Percentiles rank a stretch among this genome's conserved stretches.
phyloP scores from a whole-genome alignment of 169 alveolate species.

The Cryptosporidium viatorum region DNA sequence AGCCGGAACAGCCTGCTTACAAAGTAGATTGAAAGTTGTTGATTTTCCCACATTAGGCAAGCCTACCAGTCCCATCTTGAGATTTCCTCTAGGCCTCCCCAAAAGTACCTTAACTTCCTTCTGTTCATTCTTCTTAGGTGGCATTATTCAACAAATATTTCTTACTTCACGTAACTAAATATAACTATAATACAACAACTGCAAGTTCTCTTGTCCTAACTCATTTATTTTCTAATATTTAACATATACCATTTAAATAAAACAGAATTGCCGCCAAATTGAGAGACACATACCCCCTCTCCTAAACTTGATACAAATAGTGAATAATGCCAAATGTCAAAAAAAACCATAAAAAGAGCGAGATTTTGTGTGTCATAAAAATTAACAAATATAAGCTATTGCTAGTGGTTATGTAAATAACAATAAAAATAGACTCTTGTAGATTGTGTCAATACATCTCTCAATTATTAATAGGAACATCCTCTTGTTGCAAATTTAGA shows the following conservation, averaged over 20 bases:
- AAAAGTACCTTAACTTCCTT: conserved; percentile 76
- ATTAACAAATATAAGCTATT: neutral
- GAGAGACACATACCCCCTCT: neutral
- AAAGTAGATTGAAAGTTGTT: conserved; percentile 95
- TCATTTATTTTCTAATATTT: neutral
- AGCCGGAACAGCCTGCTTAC: conserved; percentile 95
- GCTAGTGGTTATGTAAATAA: neutral
- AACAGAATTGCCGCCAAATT: neutral
- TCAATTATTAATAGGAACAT: conserved; percentile 56
- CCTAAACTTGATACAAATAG: neutral
- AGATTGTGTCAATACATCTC: neutral
- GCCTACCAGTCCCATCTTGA: conserved; percentile 99
- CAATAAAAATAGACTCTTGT: neutral
- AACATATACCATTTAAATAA: no score
- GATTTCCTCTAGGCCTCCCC: conserved; percentile 87
- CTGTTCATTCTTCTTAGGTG: conserved; percentile 86
- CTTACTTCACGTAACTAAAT: neutral
- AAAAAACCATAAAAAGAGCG: neutral
- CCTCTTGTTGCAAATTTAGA: conserved; percentile 78
- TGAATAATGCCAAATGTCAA: neutral
- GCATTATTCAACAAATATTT: conserved; percentile 75
- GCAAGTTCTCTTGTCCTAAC: neutral
- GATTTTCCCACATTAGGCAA: conserved; percentile 98
- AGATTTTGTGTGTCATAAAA: neutral
- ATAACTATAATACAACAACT: neutral